A percentile compares a stretch with the other conserved stretches of the same genome.
phyloP scores from a whole-genome alignment of 129 eudicot genomes.

The Flaveria ramosissima region DNA sequence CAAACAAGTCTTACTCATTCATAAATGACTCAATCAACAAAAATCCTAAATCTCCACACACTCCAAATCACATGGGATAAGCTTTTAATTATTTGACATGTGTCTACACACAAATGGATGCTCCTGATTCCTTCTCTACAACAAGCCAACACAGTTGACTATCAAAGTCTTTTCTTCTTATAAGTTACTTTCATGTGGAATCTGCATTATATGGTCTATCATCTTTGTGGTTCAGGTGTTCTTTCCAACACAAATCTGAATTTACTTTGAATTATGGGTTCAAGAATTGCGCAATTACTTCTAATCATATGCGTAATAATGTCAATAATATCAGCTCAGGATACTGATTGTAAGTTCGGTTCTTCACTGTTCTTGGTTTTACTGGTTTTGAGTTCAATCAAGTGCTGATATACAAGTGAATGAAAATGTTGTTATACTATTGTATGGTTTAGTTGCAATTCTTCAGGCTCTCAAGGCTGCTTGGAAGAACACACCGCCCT shows the following conservation, averaged over 20 bases:
- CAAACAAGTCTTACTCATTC: slow-evolving; percentile 4
- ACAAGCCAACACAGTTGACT: slow-evolving; percentile 28
- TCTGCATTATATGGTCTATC: no score
- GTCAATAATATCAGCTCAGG: slow-evolving; percentile 30
- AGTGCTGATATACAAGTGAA: not conserved
- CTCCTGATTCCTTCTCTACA: not conserved
- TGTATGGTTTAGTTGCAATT: slow-evolving; percentile 37
- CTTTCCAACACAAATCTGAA: slow-evolving; percentile 4
- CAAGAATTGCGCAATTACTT: slow-evolving; percentile 11
- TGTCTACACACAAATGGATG: slow-evolving; percentile 12
- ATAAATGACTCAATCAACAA: slow-evolving; percentile 8
- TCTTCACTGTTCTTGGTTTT: not conserved
- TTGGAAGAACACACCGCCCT: slow-evolving; percentile 59
- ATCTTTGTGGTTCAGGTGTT: not conserved
- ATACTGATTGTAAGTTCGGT: slow-evolving; percentile 31
- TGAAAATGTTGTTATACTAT: not conserved
- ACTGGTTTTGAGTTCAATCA: not conserved
- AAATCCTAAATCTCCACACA: not conserved
- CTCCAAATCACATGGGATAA: not conserved
- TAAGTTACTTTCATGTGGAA: not conserved
- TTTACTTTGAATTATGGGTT: slow-evolving; percentile 20
- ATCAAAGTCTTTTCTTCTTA: not conserved
- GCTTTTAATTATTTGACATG: not conserved
- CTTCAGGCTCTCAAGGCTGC: slow-evolving; percentile 46
- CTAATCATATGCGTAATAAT: slow-evolving; percentile 24